Conservation (phyloP, 352 stramenopile species). For the Globisporangium apiculatum region DNA sequence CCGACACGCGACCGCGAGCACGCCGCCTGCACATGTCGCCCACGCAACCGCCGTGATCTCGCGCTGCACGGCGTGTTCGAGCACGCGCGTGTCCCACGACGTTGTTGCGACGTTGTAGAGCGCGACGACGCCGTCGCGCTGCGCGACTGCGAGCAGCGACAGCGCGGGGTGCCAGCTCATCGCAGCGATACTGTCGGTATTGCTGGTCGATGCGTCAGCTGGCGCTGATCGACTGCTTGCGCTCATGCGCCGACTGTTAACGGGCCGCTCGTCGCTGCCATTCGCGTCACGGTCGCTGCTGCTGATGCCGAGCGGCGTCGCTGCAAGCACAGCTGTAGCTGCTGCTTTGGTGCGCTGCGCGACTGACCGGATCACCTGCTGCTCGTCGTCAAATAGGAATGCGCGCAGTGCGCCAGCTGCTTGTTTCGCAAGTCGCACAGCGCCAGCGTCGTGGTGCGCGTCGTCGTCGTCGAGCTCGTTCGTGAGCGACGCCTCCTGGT, state of each 20-base stretch:
- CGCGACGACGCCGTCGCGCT: slow-evolving; percentile 57
- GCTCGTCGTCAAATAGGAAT: slow-evolving; percentile 62
- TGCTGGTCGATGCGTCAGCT: slow-evolving; percentile 1
- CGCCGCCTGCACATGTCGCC: slow-evolving; percentile 50
- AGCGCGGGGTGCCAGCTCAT: slow-evolving; percentile 54
- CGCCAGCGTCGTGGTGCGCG: slow-evolving; percentile 26
- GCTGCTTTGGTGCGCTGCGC: slow-evolving; percentile 15
- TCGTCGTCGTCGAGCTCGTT: slow-evolving; percentile 31
- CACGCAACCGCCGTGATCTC: slow-evolving; percentile 55
- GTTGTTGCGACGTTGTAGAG: slow-evolving; percentile 51
- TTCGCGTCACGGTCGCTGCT: slow-evolving; percentile 25
- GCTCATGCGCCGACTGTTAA: background rate
- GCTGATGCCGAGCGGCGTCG: slow-evolving; percentile 13
- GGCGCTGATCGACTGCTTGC: too few species aligned
- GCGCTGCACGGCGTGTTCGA: slow-evolving; percentile 52
- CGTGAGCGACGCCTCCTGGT: slow-evolving; percentile 50
- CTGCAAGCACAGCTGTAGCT: slow-evolving; percentile 20
- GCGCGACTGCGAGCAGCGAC: slow-evolving; percentile 58
- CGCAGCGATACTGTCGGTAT: slow-evolving; percentile 40
- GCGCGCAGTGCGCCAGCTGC: slow-evolving; percentile 14
- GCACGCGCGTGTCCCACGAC: slow-evolving; percentile 50
- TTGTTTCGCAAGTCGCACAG: slow-evolving; percentile 34
- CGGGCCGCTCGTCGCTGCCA: background rate
- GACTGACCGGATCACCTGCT: slow-evolving; percentile 33
- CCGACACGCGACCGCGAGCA: slow-evolving; percentile 59